Percentiles rank a stretch among this genome's conserved stretches.
Conservation (phyloP, 495 filamentous ascomycete genomes). For the Penicillium silybi region DNA sequence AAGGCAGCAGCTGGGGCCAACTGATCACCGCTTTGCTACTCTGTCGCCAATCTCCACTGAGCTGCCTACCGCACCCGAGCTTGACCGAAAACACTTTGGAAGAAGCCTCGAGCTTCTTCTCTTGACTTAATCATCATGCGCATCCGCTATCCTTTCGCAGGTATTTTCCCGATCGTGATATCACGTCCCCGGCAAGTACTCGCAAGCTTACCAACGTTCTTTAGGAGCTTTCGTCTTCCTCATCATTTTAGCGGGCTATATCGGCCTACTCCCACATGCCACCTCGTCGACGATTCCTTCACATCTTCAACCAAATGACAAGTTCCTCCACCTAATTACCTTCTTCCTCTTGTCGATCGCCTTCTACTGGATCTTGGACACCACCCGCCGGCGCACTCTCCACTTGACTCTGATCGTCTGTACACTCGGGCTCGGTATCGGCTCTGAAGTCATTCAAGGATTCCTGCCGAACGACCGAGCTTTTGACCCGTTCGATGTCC, state of each 20-base stretch:
- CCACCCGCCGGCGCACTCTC: slow-evolving; percentile 73
- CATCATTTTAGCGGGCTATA: slow-evolving; percentile 69
- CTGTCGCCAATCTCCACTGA: not conserved
- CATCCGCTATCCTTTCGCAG: slow-evolving; percentile 70
- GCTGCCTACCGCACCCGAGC: not conserved
- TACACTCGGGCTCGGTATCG: slow-evolving; percentile 68
- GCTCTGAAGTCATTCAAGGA: slow-evolving; percentile 81
- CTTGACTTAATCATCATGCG: slow-evolving; percentile 49
- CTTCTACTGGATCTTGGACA: slow-evolving; percentile 98
- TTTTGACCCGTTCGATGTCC: slow-evolving; percentile 82
- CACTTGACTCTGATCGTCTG: slow-evolving; percentile 81
- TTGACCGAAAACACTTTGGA: not conserved
- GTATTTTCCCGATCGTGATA: slow-evolving; percentile 37
- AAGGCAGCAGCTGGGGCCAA: slow-evolving; percentile 19
- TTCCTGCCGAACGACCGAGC: slow-evolving; percentile 73
- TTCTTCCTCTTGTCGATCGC: slow-evolving; percentile 83
- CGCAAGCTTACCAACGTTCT: slow-evolving; percentile 11
- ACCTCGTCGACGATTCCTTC: slow-evolving; percentile 61
- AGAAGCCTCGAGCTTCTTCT: not conserved
- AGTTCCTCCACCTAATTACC: slow-evolving; percentile 80
- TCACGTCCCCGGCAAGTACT: slow-evolving; percentile 1
- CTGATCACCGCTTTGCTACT: slow-evolving; percentile 15
- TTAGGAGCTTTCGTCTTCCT: slow-evolving; percentile 71
- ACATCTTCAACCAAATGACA: slow-evolving; percentile 74
- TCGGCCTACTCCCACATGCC: slow-evolving; percentile 62